Evolutionary conservation across 148 eudicot species (phyloP).

Genomic region (Rhododendron ferrugineum): DNA sequence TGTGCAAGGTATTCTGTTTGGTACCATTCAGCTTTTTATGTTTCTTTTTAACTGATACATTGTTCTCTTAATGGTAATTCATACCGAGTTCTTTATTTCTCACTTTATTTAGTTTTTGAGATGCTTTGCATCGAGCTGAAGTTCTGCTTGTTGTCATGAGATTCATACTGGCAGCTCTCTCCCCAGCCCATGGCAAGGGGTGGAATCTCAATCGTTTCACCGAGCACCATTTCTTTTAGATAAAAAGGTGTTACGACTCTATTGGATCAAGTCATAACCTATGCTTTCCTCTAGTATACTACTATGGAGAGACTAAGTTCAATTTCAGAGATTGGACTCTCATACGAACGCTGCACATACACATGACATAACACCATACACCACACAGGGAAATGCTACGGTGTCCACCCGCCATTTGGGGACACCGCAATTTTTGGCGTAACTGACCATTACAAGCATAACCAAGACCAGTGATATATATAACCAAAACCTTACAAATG

Average conservation of each 20-base stretch:
- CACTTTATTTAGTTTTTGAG: not conserved
- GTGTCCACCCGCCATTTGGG: too few species aligned
- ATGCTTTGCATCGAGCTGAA: not conserved
- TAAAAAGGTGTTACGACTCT: not conserved
- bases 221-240: not conserved
- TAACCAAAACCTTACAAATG: too few species aligned
- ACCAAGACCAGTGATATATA: too few species aligned
- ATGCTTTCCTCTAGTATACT: not conserved
- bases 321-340: not conserved
- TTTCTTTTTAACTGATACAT: not conserved
- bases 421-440: too few species aligned
- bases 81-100: not conserved
- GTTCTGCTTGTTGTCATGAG: not conserved
- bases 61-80: not conserved
- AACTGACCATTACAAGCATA: too few species aligned
- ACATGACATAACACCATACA: not conserved
- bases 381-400: too few species aligned
- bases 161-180: not conserved
- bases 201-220: not conserved
- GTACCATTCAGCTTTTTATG: conserved; percentile 31
- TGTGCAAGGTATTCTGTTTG: conserved; percentile 73
- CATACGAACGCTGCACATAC: not conserved
- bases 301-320: not conserved
- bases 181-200: not conserved
- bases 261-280: not conserved